These are phyloP conservation scores for Phoma sp. DNA, from an alignment of 2,329 filamentous ascomycete species.

Conservation along the genomic window DNA sequence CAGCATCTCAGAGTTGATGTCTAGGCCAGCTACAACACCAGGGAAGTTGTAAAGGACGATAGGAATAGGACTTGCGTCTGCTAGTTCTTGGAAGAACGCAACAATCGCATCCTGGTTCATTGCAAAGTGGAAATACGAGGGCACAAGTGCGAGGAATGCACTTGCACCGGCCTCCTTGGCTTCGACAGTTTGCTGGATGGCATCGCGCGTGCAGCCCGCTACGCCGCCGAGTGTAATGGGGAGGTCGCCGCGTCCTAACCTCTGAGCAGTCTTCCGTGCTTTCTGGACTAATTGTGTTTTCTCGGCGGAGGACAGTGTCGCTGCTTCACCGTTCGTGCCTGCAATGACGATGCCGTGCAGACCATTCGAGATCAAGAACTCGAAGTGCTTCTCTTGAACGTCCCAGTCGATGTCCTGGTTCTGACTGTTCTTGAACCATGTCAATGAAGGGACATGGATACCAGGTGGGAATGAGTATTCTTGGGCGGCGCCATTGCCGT, in stretches of 20 bases:
- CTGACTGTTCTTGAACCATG: conserved; percentile 60
- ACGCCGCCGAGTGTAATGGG: conserved; percentile 54
- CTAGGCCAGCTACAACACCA: conserved; percentile 52
- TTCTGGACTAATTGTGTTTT: conserved; percentile 51
- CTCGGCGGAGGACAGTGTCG: conserved; percentile 50
- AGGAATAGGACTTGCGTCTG: conserved; percentile 51
- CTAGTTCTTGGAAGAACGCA: conserved; percentile 48
- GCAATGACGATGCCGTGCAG: conserved; percentile 59
- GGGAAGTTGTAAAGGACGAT: conserved; percentile 60
- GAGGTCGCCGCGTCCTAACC: conserved; percentile 43
- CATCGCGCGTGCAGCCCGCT: conserved; percentile 51
- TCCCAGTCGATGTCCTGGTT: conserved; percentile 65
- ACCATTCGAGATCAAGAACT: conserved; percentile 62
- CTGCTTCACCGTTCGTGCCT: conserved; percentile 57
- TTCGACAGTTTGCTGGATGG: conserved; percentile 50
- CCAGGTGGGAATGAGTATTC: conserved; percentile 57
- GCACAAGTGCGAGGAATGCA: conserved; percentile 50
- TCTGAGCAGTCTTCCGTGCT: conserved; percentile 49
- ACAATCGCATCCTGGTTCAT: conserved; percentile 48
- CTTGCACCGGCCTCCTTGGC: conserved; percentile 50
- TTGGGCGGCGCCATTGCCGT: conserved; percentile 31
- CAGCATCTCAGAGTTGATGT: conserved; percentile 54
- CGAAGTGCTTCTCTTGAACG: conserved; percentile 60
- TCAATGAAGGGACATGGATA: conserved; percentile 65
- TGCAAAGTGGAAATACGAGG: conserved; percentile 52